Percentiles rank a stretch among this genome's conserved stretches.
These are phyloP conservation scores for Leccinum ponderosum DNA, from an alignment of 1,284 basidiomycete genomes.

Conservation along the genomic window DNA sequence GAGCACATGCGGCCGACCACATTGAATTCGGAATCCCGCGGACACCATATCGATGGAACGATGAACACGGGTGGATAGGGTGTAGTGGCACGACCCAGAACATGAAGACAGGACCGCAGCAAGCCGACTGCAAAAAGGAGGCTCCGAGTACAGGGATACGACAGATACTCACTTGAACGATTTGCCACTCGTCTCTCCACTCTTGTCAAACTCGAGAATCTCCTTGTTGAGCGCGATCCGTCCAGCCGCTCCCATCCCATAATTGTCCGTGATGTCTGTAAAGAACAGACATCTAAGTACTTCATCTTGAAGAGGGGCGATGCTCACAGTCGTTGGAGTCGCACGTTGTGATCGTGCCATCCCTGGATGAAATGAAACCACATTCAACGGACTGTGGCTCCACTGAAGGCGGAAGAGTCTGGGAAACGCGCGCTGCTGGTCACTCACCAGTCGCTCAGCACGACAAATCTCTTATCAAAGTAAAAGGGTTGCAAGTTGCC, in stretches of 20 bases:
- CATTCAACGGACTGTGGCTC: neutral
- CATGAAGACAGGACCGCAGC: neutral
- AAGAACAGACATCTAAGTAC: neutral
- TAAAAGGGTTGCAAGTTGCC: slow-evolving; percentile 22
- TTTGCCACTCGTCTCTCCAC: slow-evolving; percentile 33
- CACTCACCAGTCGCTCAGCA: slow-evolving; percentile 84
- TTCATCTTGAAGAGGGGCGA: neutral
- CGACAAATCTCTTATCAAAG: slow-evolving; percentile 80
- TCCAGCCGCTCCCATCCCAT: slow-evolving; percentile 41
- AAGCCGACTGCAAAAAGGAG: neutral
- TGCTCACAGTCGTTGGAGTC: slow-evolving; percentile 88
- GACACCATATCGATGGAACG: neutral
- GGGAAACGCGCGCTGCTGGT: neutral
- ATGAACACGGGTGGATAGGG: neutral
- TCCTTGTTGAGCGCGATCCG: slow-evolving; percentile 27
- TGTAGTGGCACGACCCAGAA: neutral
- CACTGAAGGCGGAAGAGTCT: neutral
- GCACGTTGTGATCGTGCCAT: slow-evolving; percentile 88
- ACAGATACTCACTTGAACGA: slow-evolving; percentile 18
- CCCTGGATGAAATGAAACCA: slow-evolving; percentile 45
- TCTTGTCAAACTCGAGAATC: slow-evolving; percentile 48
- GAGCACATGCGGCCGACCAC: slow-evolving; percentile 1
- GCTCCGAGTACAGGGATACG: neutral
- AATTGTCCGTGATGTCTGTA: slow-evolving; percentile 71
- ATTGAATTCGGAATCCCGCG: slow-evolving; percentile 8